Evolutionary conservation across 306 rosid genomes (phyloP).

Genomic region (Cercis canadensis): DNA sequence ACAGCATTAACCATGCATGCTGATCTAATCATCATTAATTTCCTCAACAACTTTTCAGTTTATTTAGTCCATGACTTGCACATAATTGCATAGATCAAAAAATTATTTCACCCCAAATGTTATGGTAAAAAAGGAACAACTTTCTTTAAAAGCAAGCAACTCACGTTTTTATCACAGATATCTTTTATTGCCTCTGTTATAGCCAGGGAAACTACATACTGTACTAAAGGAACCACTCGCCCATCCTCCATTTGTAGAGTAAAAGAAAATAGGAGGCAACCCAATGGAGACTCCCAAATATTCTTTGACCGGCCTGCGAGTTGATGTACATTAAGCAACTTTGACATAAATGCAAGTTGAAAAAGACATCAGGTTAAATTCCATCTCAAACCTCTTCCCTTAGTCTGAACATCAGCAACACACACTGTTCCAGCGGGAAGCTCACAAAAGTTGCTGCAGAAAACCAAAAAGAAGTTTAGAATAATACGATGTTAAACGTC

Average conservation of each 20-base stretch:
- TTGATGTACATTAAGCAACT: conserved; percentile 21
- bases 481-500: conserved; percentile 5
- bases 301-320: conserved; percentile 88
- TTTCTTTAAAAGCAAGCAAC: conserved; percentile 39
- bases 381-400: conserved; percentile 78
- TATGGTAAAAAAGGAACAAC: neutral
- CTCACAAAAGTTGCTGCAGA: conserved; percentile 78
- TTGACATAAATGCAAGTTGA: conserved; percentile 11
- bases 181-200: conserved; percentile 84
- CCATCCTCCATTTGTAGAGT: conserved; percentile 90
- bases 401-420: conserved; percentile 83
- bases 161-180: conserved; percentile 72
- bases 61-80: neutral
- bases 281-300: conserved; percentile 89
- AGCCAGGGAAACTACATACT: conserved; percentile 89
- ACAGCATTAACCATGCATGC: conserved; percentile 9
- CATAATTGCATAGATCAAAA: neutral
- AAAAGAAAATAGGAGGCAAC: conserved; percentile 89
- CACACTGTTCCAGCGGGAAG: conserved; percentile 88
- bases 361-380: conserved; percentile 19
- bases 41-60: neutral
- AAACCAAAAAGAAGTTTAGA: conserved; percentile 30
- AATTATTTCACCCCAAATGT: neutral
- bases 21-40: neutral
- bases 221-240: conserved; percentile 74